A percentile compares a stretch with the other conserved stretches of the same genome.
phyloP scores from a whole-genome alignment of 768 basidiomycete species.

The Leucosporidium creatinivorum region DNA sequence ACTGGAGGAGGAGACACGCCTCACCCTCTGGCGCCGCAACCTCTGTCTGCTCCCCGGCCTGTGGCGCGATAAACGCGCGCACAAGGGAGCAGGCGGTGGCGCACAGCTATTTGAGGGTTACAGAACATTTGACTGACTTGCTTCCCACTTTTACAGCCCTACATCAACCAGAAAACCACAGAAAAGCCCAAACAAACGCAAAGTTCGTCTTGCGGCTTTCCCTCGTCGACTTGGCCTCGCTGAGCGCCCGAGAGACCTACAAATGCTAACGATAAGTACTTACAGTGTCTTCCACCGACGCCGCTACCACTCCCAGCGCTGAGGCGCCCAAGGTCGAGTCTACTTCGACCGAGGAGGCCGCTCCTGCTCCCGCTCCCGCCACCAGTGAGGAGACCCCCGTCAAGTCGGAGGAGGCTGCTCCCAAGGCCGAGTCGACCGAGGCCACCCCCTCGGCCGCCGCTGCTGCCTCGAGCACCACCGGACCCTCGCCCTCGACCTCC shows the following conservation, averaged over 20 bases:
- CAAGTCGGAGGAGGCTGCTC: neutral
- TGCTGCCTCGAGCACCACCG: neutral
- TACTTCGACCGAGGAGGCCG: neutral
- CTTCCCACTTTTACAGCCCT: too few relatives aligned
- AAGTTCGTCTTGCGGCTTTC: neutral
- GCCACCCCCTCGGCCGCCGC: conserved; percentile 22
- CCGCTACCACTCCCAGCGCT: conserved; percentile 21
- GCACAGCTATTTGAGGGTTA: too few relatives aligned
- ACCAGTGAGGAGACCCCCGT: neutral
- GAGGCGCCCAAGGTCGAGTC: conserved; percentile 1
- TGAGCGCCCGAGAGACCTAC: neutral
- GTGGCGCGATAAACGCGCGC: too few relatives aligned
- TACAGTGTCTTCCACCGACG: conserved; percentile 27
- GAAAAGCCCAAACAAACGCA: too few relatives aligned
- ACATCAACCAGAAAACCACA: too few relatives aligned
- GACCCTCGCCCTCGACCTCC: conserved; percentile 46
- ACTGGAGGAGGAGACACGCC: too few relatives aligned
- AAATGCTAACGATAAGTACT: neutral
- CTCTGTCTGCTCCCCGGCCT: too few relatives aligned
- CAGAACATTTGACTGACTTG: too few relatives aligned
- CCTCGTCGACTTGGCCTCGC: neutral
- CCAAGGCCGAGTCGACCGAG: conserved; percentile 22
- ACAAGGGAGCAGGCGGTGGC: too few relatives aligned
- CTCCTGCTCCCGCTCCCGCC: neutral
- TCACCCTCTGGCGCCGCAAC: neutral